Percentiles rank a stretch among this genome's conserved stretches.
Conservation (phyloP, 306 rosid species). For the Cucurbita ficifolia region DNA sequence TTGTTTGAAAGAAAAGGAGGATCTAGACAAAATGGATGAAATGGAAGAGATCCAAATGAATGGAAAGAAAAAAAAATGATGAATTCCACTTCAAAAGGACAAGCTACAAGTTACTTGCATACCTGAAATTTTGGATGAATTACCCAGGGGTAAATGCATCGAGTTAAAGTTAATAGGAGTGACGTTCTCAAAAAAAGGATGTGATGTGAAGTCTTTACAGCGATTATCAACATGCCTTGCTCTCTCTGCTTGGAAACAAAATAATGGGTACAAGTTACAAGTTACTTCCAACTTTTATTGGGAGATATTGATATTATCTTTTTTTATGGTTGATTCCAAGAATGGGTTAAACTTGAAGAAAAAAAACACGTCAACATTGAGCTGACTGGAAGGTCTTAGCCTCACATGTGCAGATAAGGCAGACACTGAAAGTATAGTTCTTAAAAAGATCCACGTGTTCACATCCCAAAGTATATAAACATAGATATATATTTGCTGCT, state of each 20-base stretch:
- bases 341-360: neutral
- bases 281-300: neutral
- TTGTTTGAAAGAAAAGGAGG: neutral
- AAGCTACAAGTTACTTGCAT: no score
- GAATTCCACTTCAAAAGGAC: no score
- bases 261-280: neutral
- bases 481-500: no score
- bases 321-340: neutral
- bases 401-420: neutral
- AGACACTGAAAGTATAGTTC: neutral
- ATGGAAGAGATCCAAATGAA: neutral
- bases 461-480: neutral
- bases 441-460: neutral
- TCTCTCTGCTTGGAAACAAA: slow-evolving; percentile 28
- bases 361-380: neutral
- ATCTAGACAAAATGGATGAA: neutral
- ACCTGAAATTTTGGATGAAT: slow-evolving; percentile 31
- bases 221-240: slow-evolving; percentile 4
- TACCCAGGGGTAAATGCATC: slow-evolving; percentile 18
- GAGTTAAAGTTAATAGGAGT: slow-evolving; percentile 18
- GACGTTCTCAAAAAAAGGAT: slow-evolving; percentile 13
- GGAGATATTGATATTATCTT: neutral
- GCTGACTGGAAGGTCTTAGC: neutral
- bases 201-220: slow-evolving; percentile 12
- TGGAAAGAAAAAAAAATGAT: neutral